These are phyloP conservation scores for Cyclotella cryptica DNA, from an alignment of 108 stramenopile genomes.

Conservation along the genomic window DNA sequence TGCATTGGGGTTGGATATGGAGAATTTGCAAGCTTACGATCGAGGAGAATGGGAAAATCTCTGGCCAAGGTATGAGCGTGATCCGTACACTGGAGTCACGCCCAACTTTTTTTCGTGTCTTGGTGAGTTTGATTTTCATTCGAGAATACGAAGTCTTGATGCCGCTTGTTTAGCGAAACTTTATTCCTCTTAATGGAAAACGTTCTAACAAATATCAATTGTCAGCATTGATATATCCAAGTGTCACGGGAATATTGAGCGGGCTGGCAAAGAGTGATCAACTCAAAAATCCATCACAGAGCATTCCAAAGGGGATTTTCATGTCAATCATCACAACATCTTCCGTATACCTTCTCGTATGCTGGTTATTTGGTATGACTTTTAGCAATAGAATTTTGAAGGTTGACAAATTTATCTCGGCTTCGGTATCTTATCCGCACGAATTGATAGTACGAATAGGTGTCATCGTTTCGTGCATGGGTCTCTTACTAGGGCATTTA, in stretches of 20 bases:
- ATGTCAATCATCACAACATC: conserved; percentile 61
- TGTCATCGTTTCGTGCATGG: conserved; percentile 69
- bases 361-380: conserved; percentile 65
- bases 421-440: conserved; percentile 68
- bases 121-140: conserved; percentile 5
- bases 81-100: conserved; percentile 73
- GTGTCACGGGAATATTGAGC: conserved; percentile 86
- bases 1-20: conserved; percentile 40
- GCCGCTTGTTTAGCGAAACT: neutral
- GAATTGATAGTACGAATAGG: conserved; percentile 70
- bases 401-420: conserved; percentile 66
- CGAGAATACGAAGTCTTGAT: neutral
- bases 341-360: conserved; percentile 51
- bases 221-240: conserved; percentile 75
- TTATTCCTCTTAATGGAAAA: neutral
- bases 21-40: conserved; percentile 45
- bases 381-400: conserved; percentile 65
- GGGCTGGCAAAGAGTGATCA: conserved; percentile 66
- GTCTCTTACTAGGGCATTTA: conserved; percentile 72
- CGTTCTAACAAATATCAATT: too few species aligned
- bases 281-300: conserved; percentile 63
- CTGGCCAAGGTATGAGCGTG: conserved; percentile 48
- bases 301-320: conserved; percentile 81
- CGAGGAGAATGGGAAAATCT: conserved; percentile 60
- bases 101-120: conserved; percentile 70